phyloP scores from a whole-genome alignment of 2,329 filamentous ascomycete species.

The Thyridium curvatum region DNA sequence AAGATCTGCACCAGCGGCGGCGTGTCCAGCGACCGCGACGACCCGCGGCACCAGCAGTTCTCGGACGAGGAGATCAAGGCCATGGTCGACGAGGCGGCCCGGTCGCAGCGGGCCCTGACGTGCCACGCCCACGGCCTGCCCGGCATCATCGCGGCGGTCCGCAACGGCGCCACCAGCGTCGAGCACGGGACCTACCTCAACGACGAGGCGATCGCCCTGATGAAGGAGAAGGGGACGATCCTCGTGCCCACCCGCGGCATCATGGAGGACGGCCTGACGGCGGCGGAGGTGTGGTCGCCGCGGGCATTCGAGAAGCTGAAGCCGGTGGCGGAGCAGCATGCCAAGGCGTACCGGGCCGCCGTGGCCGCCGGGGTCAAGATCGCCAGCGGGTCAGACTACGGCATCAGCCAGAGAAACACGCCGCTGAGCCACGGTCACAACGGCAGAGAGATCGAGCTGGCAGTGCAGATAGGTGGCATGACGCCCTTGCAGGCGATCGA shows the following conservation, averaged over 20 bases:
- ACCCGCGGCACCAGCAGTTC: background rate
- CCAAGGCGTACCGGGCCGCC: slow-evolving; percentile 31
- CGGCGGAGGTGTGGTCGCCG: slow-evolving; percentile 33
- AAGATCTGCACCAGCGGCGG: slow-evolving; percentile 1
- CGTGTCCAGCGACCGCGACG: background rate
- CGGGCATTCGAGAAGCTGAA: slow-evolving; percentile 28
- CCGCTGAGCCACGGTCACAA: slow-evolving; percentile 30
- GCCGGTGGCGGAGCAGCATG: slow-evolving; percentile 25
- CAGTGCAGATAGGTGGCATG: background rate
- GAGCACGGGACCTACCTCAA: background rate
- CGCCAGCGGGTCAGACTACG: slow-evolving; percentile 40
- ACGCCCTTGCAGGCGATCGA: slow-evolving; percentile 1
- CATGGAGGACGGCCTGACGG: slow-evolving; percentile 25
- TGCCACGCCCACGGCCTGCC: background rate
- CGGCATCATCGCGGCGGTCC: background rate
- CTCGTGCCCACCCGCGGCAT: background rate
- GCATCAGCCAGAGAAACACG: slow-evolving; percentile 22
- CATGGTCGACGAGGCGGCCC: background rate
- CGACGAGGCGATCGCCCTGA: background rate
- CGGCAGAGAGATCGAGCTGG: slow-evolving; percentile 31
- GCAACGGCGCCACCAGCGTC: background rate
- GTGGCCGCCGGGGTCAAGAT: slow-evolving; percentile 35
- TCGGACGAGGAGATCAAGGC: background rate
- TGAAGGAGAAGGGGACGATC: background rate
- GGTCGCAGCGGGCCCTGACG: background rate